Conservation (phyloP, 2,329 filamentous ascomycete genomes). For the Penicillium sp. region DNA sequence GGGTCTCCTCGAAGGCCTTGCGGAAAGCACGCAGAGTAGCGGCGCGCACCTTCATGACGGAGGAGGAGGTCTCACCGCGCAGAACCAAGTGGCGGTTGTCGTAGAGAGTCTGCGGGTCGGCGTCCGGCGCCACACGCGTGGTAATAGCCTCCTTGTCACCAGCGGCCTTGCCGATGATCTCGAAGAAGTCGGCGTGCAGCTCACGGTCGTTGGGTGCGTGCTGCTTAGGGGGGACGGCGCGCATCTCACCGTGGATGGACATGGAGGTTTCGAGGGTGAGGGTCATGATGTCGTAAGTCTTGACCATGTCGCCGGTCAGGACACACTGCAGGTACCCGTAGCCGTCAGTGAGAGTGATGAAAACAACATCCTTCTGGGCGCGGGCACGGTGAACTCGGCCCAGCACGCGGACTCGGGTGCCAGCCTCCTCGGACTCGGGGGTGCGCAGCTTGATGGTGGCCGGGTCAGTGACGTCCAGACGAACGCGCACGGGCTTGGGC, state of each 20-base stretch:
- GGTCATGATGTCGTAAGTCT: conserved; percentile 87
- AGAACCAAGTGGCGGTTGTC: conserved; percentile 83
- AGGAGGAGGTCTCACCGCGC: conserved; percentile 77
- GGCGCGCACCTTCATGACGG: conserved; percentile 82
- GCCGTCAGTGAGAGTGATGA: conserved; percentile 81
- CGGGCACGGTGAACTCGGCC: conserved; percentile 81
- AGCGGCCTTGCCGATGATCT: conserved; percentile 73
- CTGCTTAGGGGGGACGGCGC: conserved; percentile 71
- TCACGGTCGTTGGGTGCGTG: conserved; percentile 82
- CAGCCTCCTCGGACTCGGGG: conserved; percentile 58
- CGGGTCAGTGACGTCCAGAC: conserved; percentile 68
- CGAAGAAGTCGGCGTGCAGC: conserved; percentile 86
- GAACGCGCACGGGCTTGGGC: conserved; percentile 71
- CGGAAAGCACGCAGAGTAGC: conserved; percentile 78
- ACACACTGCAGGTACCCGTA: conserved; percentile 84
- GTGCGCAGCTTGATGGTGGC: conserved; percentile 55
- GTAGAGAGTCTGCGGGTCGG: conserved; percentile 70
- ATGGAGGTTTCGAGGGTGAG: conserved; percentile 86
- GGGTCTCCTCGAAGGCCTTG: conserved; percentile 71
- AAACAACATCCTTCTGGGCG: conserved; percentile 79
- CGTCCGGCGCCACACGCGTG: conserved; percentile 70
- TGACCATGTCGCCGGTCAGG: conserved; percentile 74
- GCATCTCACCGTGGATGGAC: conserved; percentile 78
- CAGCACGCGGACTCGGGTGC: conserved; percentile 73
- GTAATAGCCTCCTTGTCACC: conserved; percentile 89